A percentile compares a stretch with the other conserved stretches of the same genome.
Evolutionary conservation across 1,284 basidiomycete species (phyloP).

Genomic region (Leccinum proximum): DNA sequence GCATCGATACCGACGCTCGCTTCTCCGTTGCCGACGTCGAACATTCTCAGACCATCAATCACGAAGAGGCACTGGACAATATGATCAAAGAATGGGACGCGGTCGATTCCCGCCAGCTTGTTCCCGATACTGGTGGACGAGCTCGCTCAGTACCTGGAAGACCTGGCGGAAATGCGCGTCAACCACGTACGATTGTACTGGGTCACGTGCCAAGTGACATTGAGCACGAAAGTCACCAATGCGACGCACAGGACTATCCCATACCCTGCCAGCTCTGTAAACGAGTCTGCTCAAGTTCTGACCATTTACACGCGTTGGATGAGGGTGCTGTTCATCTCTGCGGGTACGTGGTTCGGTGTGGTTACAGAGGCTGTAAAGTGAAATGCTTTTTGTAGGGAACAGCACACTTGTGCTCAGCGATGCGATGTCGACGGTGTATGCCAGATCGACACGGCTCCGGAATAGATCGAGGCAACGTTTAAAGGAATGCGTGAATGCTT

Average conservation of each 20-base stretch:
- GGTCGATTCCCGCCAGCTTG: constrained; percentile 30
- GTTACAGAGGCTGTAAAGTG: neutral
- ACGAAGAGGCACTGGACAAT: constrained; percentile 28
- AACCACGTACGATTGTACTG: too few relatives aligned
- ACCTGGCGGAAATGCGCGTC: too few relatives aligned
- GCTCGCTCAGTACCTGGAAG: too few relatives aligned
- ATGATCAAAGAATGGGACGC: constrained; percentile 35
- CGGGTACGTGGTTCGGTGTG: constrained; percentile 43
- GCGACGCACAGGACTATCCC: constrained; percentile 47
- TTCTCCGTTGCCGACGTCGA: constrained; percentile 36
- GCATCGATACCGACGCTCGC: constrained; percentile 30
- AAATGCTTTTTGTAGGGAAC: constrained; percentile 22
- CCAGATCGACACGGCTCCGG: constrained; percentile 49
- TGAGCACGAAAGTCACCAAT: constrained; percentile 43
- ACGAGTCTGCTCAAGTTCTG: constrained; percentile 39
- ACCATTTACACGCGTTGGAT: constrained; percentile 51
- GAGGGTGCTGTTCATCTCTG: constrained; percentile 48
- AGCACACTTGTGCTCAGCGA: constrained; percentile 43
- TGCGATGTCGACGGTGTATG: constrained; percentile 48
- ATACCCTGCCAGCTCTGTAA: constrained; percentile 50
- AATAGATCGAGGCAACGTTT: constrained; percentile 55
- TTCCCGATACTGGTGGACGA: constrained; percentile 29
- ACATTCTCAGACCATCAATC: constrained; percentile 13
- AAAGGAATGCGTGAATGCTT: constrained; percentile 41
- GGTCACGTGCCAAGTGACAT: constrained; percentile 34